Percentiles rank a stretch among this genome's conserved stretches.
Evolutionary conservation across 108 stramenopile species (phyloP).

Genomic region (Cyclotella atomus): DNA sequence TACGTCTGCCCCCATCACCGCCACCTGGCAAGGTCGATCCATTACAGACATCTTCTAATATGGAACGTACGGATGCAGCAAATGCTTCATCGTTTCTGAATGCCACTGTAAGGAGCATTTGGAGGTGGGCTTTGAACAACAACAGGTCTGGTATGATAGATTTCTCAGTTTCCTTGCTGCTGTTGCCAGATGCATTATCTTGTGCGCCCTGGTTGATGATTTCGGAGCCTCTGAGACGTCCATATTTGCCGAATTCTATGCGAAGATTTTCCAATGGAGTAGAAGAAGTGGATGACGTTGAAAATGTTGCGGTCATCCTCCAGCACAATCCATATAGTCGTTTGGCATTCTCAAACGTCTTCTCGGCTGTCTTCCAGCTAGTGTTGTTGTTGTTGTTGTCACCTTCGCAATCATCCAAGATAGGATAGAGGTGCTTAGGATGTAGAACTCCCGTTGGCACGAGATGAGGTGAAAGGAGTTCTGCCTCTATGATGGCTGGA

Average conservation of each 20-base stretch:
- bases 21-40: constrained; percentile 21
- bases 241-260: constrained; percentile 45
- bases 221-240: constrained; percentile 43
- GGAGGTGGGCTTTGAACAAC: constrained; percentile 64
- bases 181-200: background rate
- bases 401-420: constrained; percentile 39
- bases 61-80: constrained; percentile 66
- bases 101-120: constrained; percentile 51
- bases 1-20: constrained; percentile 54
- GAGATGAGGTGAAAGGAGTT: constrained; percentile 33
- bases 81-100: constrained; percentile 78
- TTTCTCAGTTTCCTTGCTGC: constrained; percentile 54
- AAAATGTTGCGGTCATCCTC: constrained; percentile 35
- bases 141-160: constrained; percentile 70
- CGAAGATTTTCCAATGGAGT: constrained; percentile 37
- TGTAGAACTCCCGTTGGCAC: constrained; percentile 28
- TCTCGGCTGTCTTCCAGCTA: constrained; percentile 16
- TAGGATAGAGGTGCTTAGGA: constrained; percentile 38
- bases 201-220: constrained; percentile 41
- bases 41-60: constrained; percentile 90
- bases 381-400: background rate
- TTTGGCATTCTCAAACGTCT: constrained; percentile 42
- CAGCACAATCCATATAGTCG: constrained; percentile 47
- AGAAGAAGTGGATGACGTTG: constrained; percentile 2
- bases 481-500: constrained; percentile 43